phyloP scores from a whole-genome alignment of 2,329 filamentous ascomycete species.

The Phyllosticta ampelicida region DNA sequence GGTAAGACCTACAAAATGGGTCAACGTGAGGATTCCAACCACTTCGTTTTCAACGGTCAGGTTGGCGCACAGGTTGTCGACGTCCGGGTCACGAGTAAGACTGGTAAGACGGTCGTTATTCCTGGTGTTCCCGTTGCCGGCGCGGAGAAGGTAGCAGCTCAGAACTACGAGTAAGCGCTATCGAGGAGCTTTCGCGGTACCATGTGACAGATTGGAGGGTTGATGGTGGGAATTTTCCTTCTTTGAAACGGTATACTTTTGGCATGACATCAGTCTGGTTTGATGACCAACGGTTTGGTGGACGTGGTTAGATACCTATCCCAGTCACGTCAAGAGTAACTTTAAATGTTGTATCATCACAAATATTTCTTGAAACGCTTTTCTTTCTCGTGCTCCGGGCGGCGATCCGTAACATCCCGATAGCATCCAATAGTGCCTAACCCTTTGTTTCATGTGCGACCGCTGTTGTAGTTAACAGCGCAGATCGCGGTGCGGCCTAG shows the following conservation, averaged over 20 bases:
- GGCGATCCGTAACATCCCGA: neutral
- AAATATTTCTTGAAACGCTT: neutral
- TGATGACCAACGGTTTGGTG: neutral
- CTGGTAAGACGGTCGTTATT: neutral
- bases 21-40: neutral
- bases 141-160: neutral
- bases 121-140: neutral
- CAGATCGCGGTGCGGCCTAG: too few species aligned
- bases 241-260: neutral
- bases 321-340: neutral
- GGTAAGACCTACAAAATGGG: neutral
- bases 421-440: neutral
- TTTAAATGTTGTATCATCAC: neutral
- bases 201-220: neutral
- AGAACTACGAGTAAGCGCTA: neutral
- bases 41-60: neutral
- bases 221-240: neutral
- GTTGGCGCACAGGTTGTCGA: neutral
- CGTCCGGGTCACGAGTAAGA: neutral
- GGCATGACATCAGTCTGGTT: neutral
- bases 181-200: neutral
- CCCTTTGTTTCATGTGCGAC: too few species aligned
- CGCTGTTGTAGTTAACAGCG: too few species aligned
- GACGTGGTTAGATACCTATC: neutral
- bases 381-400: neutral